Conservation (phyloP, 768 basidiomycete species). For the Pisolithus albus region DNA sequence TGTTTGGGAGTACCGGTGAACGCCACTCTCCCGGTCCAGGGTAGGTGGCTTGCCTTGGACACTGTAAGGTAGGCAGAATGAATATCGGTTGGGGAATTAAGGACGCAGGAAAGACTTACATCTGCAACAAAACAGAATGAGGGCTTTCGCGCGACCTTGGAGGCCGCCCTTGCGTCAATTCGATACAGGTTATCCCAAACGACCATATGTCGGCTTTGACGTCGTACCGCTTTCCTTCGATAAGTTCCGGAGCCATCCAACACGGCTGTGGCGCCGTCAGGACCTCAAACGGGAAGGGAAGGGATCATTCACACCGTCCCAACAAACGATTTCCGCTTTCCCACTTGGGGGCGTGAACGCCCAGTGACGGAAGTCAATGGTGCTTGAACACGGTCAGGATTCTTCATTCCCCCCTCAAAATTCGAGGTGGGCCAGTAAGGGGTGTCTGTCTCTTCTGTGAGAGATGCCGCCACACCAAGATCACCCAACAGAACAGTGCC, state of each 20-base stretch:
- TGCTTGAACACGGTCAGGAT: slow-evolving; percentile 27
- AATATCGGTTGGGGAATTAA: background rate
- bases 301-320: slow-evolving; percentile 57
- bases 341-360: slow-evolving; percentile 39
- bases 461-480: slow-evolving; percentile 84
- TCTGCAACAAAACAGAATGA: slow-evolving; percentile 67
- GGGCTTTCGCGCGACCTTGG: slow-evolving; percentile 76
- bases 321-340: slow-evolving; percentile 88
- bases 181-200: slow-evolving; percentile 91
- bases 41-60: slow-evolving; percentile 75
- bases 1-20: slow-evolving; percentile 66
- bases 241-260: slow-evolving; percentile 97
- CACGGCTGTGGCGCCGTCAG: slow-evolving; percentile 49
- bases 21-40: slow-evolving; percentile 65
- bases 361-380: slow-evolving; percentile 2
- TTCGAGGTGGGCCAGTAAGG: slow-evolving; percentile 20
- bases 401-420: slow-evolving; percentile 25
- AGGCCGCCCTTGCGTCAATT: slow-evolving; percentile 80
- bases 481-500: slow-evolving; percentile 89
- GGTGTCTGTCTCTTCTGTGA: slow-evolving; percentile 57
- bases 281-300: slow-evolving; percentile 1
- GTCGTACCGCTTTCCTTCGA: slow-evolving; percentile 79
- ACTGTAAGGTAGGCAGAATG: slow-evolving; percentile 27
- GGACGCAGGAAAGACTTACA: slow-evolving; percentile 28
- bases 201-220: slow-evolving; percentile 92